Conservation (phyloP, 2,329 filamentous ascomycete species). For the Grosmannia penicillata region DNA sequence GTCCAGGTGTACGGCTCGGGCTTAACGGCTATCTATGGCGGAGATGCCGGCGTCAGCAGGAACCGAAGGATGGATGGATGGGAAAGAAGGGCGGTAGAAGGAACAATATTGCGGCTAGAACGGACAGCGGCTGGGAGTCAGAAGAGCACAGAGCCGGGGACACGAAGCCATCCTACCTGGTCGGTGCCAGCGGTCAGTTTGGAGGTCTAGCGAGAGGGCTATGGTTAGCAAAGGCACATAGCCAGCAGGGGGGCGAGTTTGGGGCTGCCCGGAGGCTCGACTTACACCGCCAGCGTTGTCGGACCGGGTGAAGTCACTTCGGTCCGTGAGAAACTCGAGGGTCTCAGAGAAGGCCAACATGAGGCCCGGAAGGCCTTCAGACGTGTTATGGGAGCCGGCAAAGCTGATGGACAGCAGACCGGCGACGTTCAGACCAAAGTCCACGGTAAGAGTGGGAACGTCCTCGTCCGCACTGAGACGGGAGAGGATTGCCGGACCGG, state of each 20-base stretch:
- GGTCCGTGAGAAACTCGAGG: slow-evolving; percentile 24
- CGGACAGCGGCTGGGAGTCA: too few species aligned
- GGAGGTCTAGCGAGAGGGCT: slow-evolving; percentile 10
- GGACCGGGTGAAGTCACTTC: slow-evolving; percentile 33
- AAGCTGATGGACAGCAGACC: slow-evolving; percentile 28
- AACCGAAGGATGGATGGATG: too few species aligned
- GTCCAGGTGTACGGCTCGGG: slow-evolving; percentile 27
- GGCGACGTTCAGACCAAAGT: slow-evolving; percentile 33
- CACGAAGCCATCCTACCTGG: slow-evolving; percentile 18
- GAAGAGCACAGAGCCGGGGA: too few species aligned
- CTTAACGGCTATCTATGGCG: slow-evolving; percentile 26
- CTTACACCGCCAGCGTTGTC: slow-evolving; percentile 15
- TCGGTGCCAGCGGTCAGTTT: slow-evolving; percentile 30
- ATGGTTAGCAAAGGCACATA: too few species aligned
- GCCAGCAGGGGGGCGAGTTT: too few species aligned
- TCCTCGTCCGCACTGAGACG: slow-evolving; percentile 10
- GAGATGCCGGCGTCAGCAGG: not conserved
- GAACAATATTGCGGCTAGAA: too few species aligned
- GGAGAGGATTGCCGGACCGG: slow-evolving; percentile 17
- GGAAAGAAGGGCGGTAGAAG: not conserved
- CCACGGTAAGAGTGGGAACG: slow-evolving; percentile 26
- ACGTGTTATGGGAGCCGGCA: slow-evolving; percentile 15
- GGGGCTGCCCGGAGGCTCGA: too few species aligned
- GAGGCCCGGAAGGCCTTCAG: slow-evolving; percentile 21
- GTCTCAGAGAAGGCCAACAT: slow-evolving; percentile 34